Base-by-base conservation (phyloP, 1,139 yeast species). In the Starmera stellimalicola region DNA sequence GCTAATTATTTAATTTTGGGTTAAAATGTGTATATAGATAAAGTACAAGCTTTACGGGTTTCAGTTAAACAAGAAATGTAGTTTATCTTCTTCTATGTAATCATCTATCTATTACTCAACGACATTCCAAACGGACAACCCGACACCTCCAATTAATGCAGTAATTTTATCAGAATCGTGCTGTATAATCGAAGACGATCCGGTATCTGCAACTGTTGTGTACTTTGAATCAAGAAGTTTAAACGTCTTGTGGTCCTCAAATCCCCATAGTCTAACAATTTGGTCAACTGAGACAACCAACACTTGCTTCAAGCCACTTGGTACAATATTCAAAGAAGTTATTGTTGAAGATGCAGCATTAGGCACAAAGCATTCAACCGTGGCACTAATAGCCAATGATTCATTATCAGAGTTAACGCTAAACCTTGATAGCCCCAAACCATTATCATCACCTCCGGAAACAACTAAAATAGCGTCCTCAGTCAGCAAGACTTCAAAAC, bases 391-490 rank as follows among this genome's bases (percentile, higher is more conserved):
- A 8, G 11, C 20, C 9, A 7, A 10, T 3, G 55, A 43, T 4
- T n/a, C 18, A 7, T 26, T 20, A 0, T 38, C 44, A 3, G 45
- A 42, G 2, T 41, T 42, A n/a, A 58, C 33, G 3, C 34, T 32
- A 22, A 79, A 52, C 16, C 47, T 45, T 3, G 73, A 65, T 3
- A 73, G 53, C 0, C 67, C 65, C 7, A 88, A 53, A 0, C 87
- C 79, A 56, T 88, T 88, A 48, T 91, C 98, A 54, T 91, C 98
- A 36, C 98, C 97, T 16, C 95, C 96, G 1, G 95, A 75, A 35
- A 62, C 63, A 6, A 59, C 52, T 2, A 49, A 32, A 2, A 49
- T 43, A 0, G 40, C 39, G 3, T 37, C 16, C 3, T 39, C 39
- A n/a, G 57, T 37, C 2, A 47, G 40, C 15, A 34, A 39, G 22